Percentiles rank a stretch among this genome's conserved stretches.
Conservation (phyloP, 371 early-diverging fungal genomes). For the Mycotypha africana region DNA sequence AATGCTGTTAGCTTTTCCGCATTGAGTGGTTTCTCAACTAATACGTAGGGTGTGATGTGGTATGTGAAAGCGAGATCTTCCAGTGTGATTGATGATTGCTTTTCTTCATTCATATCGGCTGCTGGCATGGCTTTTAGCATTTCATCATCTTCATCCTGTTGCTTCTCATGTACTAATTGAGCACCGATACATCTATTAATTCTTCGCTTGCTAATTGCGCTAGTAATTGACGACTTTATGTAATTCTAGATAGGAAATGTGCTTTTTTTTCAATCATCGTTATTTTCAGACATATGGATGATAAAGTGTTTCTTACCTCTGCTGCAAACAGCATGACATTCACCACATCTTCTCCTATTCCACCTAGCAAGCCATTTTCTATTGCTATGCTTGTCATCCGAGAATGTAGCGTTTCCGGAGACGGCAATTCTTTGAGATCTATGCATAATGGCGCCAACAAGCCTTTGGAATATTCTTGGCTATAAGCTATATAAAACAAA, state of each 20-base stretch:
- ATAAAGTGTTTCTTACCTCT: slow-evolving; percentile 58
- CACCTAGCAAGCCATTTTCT: slow-evolving; percentile 66
- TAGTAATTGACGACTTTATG: slow-evolving; percentile 66
- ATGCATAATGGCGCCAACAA: slow-evolving; percentile 64
- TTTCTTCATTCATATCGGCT: slow-evolving; percentile 5
- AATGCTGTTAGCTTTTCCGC: slow-evolving; percentile 61
- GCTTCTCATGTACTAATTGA: slow-evolving; percentile 12
- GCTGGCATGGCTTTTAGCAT: background rate
- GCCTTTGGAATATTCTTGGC: slow-evolving; percentile 64
- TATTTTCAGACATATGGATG: background rate
- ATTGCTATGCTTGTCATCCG: slow-evolving; percentile 70
- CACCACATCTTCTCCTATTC: slow-evolving; percentile 61
- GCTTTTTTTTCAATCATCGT: background rate
- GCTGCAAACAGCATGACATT: slow-evolving; percentile 68
- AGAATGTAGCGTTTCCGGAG: slow-evolving; percentile 60
- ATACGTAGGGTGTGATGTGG: slow-evolving; percentile 57
- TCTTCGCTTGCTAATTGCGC: slow-evolving; percentile 63
- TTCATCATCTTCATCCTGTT: slow-evolving; percentile 1
- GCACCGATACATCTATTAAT: slow-evolving; percentile 65
- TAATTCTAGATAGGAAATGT: slow-evolving; percentile 41
- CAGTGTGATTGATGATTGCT: slow-evolving; percentile 13
- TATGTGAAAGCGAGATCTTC: slow-evolving; percentile 67
- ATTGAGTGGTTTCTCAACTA: slow-evolving; percentile 65
- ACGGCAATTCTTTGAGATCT: slow-evolving; percentile 68
- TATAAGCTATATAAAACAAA: slow-evolving; percentile 27